Base-by-base conservation (phyloP, 257 asterid species). In the Solanum peruvianum region DNA sequence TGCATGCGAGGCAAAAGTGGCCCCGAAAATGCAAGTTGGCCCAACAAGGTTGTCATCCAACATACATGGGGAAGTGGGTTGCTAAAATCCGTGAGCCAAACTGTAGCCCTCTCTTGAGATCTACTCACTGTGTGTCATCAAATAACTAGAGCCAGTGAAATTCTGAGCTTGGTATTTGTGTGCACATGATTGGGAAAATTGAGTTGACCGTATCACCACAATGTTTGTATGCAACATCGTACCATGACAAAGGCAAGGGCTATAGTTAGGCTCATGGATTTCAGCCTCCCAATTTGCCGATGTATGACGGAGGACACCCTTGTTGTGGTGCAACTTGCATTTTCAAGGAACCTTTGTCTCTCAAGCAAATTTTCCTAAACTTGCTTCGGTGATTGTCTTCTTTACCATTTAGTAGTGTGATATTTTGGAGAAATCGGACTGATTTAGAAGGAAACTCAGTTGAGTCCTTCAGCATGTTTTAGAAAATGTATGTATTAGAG, bases 11-110 rank as follows among this genome's bases (percentile, higher is more conserved):
- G 99, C 6, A 95, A 96, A 82, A 98, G 98, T 3, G 98, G 97
- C 20, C 99, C 97, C 0, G 94, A 95, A 86, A 95, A 96, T 80
- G 95, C 95, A 11, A 27, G 90, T 2, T 95, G 99, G 88, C 87
- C 92, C 0, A 93, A 90, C 90, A 96, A 95, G n/a, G 96, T 98
- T 1, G 98, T 96, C 4, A 6, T 12, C 71, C 99, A 96, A 72
- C 89, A 98, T 16, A 94, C 66, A 58, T 58, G 66, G 12, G 98
- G 2, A 96, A 96, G 83, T 94, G 99, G 99, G 98, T 42, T 10
- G 94, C 98, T 11, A 97, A 95, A 89, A 96, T 96, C 2, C 95
- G 97, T 31, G 98, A 96, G 42, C 98, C 98, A 29, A 92, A 94
- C 25, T 85, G 91, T 12, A 93, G 98, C 6, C 90, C 92, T 21